These are phyloP conservation scores for Nemania diffusa DNA, from an alignment of 2,329 filamentous ascomycete species.

Conservation along the genomic window DNA sequence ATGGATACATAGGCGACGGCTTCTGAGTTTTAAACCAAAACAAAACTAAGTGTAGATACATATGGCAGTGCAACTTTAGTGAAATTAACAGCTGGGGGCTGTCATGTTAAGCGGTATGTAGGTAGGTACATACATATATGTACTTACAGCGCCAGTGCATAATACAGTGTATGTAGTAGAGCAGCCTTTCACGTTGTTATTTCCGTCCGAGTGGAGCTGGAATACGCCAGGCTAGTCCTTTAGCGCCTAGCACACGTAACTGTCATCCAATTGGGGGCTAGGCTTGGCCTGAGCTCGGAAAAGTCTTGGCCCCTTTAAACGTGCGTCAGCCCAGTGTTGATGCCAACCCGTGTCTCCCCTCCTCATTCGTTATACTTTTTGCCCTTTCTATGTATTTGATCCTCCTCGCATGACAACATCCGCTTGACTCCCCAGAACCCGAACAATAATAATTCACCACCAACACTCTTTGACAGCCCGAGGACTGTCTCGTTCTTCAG, in stretches of 20 bases:
- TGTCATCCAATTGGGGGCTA: constrained; percentile 8
- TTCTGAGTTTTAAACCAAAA: too few species aligned
- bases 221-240: neutral
- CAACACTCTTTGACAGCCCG: constrained; percentile 28
- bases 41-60: too few species aligned
- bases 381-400: constrained; percentile 2
- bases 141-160: neutral
- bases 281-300: constrained; percentile 15
- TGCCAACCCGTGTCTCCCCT: constrained; percentile 1
- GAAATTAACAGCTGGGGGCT: too few species aligned
- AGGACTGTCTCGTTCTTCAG: constrained; percentile 9
- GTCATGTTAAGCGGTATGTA: too few species aligned
- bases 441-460: constrained; percentile 1
- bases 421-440: neutral
- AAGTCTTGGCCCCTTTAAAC: constrained; percentile 37
- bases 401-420: neutral
- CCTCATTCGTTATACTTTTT: constrained; percentile 14
- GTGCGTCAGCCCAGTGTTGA: constrained; percentile 32
- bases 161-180: neutral
- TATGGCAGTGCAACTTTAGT: too few species aligned
- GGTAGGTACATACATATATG: neutral
- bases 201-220: neutral
- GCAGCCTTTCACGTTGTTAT: neutral
- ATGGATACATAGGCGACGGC: too few species aligned
- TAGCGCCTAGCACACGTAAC: constrained; percentile 12